phyloP scores from a whole-genome alignment of 2,329 filamentous ascomycete genomes.

The Colletotrichum filicis region DNA sequence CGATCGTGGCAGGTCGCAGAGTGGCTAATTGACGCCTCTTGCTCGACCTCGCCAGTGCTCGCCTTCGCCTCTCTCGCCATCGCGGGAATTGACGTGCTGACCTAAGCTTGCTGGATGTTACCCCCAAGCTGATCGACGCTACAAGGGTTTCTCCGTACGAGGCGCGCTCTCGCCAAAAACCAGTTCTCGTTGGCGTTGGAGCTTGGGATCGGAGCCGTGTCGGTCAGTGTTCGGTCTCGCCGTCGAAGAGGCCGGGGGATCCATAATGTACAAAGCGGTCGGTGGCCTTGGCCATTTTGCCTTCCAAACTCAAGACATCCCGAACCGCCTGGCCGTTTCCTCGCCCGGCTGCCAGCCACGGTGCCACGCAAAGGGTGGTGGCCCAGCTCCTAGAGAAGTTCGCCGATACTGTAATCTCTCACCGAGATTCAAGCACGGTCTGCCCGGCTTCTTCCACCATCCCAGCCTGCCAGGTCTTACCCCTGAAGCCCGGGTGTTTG shows the following conservation, averaged over 20 bases:
- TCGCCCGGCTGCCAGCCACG: constrained; percentile 16
- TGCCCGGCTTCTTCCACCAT: constrained; percentile 28
- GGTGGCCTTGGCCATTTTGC: constrained; percentile 27
- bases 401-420: constrained; percentile 24
- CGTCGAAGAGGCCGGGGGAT: constrained; percentile 19
- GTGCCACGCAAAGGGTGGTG: not conserved
- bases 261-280: constrained; percentile 2
- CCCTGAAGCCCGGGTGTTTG: constrained; percentile 11
- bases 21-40: constrained; percentile 25
- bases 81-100: constrained; percentile 6
- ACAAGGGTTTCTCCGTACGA: constrained; percentile 13
- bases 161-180: constrained; percentile 5
- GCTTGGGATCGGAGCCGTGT: constrained; percentile 30
- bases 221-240: constrained; percentile 31
- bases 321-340: constrained; percentile 11
- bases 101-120: constrained; percentile 23
- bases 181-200: not conserved
- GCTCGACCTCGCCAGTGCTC: not conserved
- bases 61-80: constrained; percentile 16
- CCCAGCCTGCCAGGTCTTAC: constrained; percentile 23
- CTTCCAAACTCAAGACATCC: constrained; percentile 9
- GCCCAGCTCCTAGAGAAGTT: constrained; percentile 19
- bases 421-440: constrained; percentile 27
- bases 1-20: constrained; percentile 1
- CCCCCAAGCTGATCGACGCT: constrained; percentile 9